Evolutionary conservation across 345 rosid species (phyloP).

Genomic region (Gossypium australe): DNA sequence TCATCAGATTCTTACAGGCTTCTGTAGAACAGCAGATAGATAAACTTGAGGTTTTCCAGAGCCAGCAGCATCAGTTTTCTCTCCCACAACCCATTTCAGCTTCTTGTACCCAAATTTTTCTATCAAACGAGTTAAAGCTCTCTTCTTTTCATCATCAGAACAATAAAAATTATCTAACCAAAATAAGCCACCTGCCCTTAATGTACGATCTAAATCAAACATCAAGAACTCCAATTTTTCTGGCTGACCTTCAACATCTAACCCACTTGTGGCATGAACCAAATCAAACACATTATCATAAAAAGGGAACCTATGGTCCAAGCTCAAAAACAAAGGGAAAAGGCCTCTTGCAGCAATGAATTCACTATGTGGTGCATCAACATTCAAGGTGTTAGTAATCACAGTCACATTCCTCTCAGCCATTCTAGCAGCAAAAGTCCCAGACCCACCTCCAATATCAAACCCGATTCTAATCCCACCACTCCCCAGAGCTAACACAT

Average conservation of each 20-base stretch:
- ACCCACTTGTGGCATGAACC: slow-evolving; percentile 59
- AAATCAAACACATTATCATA: slow-evolving; percentile 85
- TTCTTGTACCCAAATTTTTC: slow-evolving; percentile 90
- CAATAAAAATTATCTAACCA: slow-evolving; percentile 79
- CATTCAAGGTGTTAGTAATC: slow-evolving; percentile 59
- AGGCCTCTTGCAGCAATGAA: slow-evolving; percentile 85
- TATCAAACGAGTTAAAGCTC: slow-evolving; percentile 57
- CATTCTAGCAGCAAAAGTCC: slow-evolving; percentile 89
- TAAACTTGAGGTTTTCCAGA: slow-evolving; percentile 51
- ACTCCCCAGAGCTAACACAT: slow-evolving; percentile 61
- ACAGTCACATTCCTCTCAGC: slow-evolving; percentile 87
- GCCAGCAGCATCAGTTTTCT: slow-evolving; percentile 51
- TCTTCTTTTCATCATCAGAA: slow-evolving; percentile 65
- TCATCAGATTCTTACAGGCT: slow-evolving; percentile 51
- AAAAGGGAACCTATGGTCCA: slow-evolving; percentile 89
- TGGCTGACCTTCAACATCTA: slow-evolving; percentile 58
- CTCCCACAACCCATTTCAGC: slow-evolving; percentile 92
- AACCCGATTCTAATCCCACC: slow-evolving; percentile 82
- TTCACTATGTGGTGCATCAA: slow-evolving; percentile 75
- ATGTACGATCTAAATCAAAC: slow-evolving; percentile 84
- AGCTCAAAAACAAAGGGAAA: slow-evolving; percentile 77
- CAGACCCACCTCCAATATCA: slow-evolving; percentile 86
- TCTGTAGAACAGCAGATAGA: slow-evolving; percentile 87
- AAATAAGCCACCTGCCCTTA: slow-evolving; percentile 27
- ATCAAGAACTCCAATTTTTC: slow-evolving; percentile 90